Evolutionary conservation across 805 yeast genomes (phyloP).

Genomic region (Starmerella ratchasimensis): DNA sequence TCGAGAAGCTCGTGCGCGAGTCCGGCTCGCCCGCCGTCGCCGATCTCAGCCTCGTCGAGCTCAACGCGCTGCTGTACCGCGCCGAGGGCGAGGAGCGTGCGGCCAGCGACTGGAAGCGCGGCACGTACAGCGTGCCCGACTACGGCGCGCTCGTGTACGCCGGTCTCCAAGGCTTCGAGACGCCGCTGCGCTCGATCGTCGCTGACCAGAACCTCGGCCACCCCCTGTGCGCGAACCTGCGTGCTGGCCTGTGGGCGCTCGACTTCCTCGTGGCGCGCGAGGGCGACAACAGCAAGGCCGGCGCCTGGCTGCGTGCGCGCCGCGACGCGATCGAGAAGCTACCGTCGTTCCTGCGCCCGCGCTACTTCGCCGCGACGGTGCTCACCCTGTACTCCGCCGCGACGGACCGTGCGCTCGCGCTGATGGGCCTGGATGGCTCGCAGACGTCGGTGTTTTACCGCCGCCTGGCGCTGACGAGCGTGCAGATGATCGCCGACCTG

Average conservation of each 20-base stretch:
- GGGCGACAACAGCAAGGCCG: constrained; percentile 31
- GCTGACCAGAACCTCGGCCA: constrained; percentile 66
- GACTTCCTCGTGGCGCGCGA: constrained; percentile 60
- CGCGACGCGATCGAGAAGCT: constrained; percentile 32
- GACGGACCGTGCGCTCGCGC: constrained; percentile 48
- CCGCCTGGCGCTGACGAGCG: constrained; percentile 61
- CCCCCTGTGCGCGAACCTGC: constrained; percentile 64
- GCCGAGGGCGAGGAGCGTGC: constrained; percentile 85
- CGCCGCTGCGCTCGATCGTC: constrained; percentile 50
- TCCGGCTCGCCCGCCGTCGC: constrained; percentile 68
- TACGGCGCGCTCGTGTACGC: constrained; percentile 68
- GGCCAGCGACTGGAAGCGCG: constrained; percentile 53
- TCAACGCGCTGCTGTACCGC: constrained; percentile 60
- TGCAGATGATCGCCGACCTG: constrained; percentile 73
- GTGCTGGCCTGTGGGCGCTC: constrained; percentile 81
- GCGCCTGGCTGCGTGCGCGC: constrained; percentile 54
- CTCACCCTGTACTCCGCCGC: constrained; percentile 78
- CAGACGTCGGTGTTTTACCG: constrained; percentile 58
- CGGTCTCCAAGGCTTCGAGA: constrained; percentile 87
- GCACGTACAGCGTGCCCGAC: constrained; percentile 61
- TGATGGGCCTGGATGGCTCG: constrained; percentile 36
- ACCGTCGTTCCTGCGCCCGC: constrained; percentile 74
- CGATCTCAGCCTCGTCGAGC: constrained; percentile 47
- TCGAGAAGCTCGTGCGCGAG: constrained; percentile 53
- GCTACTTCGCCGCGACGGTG: constrained; percentile 70